Conservation (phyloP, 345 rosid genomes). For the Lepidium sativum region DNA sequence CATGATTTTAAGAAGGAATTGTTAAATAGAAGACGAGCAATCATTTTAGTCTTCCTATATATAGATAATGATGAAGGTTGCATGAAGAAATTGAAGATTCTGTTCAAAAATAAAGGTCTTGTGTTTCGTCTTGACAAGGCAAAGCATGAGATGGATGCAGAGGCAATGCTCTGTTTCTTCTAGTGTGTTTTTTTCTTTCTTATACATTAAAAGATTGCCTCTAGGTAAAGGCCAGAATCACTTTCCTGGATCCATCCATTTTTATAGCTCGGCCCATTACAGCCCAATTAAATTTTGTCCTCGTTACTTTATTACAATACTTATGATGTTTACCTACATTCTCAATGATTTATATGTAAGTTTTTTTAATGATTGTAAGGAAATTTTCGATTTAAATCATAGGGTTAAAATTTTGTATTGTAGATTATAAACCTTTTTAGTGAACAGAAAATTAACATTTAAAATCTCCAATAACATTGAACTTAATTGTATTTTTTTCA, state of each 20-base stretch:
- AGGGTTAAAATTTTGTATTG: too few relatives aligned
- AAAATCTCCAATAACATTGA: too few relatives aligned
- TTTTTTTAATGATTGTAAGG: too few relatives aligned
- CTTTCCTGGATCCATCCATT: neutral
- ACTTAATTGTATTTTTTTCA: too few relatives aligned
- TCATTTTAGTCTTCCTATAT: neutral
- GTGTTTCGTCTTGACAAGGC: neutral
- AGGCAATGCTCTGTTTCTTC: too few relatives aligned
- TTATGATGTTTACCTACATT: too few relatives aligned
- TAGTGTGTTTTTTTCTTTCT: neutral
- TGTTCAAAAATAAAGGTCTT: neutral
- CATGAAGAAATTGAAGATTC: slow-evolving; percentile 21
- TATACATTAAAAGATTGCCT: neutral
- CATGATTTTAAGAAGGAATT: slow-evolving; percentile 21
- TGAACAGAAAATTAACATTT: too few relatives aligned
- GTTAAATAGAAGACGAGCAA: neutral
- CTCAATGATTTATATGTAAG: too few relatives aligned
- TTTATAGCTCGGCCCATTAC: neutral
- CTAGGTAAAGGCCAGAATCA: slow-evolving; percentile 4
- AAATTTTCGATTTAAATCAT: too few relatives aligned
- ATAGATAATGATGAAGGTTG: slow-evolving; percentile 7
- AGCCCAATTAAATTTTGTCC: neutral
- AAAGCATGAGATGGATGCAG: slow-evolving; percentile 14
- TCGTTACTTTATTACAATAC: too few relatives aligned
- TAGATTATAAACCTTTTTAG: too few relatives aligned